A percentile compares a stretch with the other conserved stretches of the same genome.
Evolutionary conservation across 768 basidiomycete genomes (phyloP).

Genomic region (Fomitopsis pulvina): DNA sequence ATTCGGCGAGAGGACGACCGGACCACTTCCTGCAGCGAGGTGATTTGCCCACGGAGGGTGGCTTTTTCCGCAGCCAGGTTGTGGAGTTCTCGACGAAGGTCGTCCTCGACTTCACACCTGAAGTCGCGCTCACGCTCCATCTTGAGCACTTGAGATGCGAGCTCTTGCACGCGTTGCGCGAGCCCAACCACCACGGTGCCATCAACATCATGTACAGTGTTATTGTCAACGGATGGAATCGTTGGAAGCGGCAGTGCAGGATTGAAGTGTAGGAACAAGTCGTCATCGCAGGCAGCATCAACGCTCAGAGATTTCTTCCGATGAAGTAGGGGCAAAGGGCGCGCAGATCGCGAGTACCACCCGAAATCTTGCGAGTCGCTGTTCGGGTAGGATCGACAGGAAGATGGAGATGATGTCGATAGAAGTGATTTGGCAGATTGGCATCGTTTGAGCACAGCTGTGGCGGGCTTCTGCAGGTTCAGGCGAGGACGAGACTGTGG

Average conservation of each 20-base stretch:
- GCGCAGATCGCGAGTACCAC: neutral
- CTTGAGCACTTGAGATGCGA: neutral
- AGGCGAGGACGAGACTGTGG: neutral
- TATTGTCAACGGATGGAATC: neutral
- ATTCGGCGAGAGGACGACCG: neutral
- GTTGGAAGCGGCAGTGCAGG: neutral
- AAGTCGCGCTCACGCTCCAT: neutral
- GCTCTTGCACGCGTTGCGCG: neutral
- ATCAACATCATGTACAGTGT: neutral
- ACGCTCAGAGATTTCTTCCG: neutral
- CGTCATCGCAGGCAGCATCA: neutral
- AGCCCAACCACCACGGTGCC: neutral
- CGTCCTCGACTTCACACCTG: neutral
- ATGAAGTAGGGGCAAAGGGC: neutral
- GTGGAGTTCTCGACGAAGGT: conserved; percentile 1
- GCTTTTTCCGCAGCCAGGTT: conserved; percentile 6
- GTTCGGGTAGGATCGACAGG: neutral
- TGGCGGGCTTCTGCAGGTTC: neutral
- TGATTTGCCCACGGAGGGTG: neutral
- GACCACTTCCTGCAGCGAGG: conserved; percentile 1
- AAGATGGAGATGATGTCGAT: neutral
- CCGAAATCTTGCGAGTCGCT: neutral
- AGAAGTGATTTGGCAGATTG: neutral
- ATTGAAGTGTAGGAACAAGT: neutral
- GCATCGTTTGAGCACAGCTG: neutral